phyloP scores from a whole-genome alignment of 1,284 basidiomycete genomes.

The Cutaneotrichosporon cyanovorans region DNA sequence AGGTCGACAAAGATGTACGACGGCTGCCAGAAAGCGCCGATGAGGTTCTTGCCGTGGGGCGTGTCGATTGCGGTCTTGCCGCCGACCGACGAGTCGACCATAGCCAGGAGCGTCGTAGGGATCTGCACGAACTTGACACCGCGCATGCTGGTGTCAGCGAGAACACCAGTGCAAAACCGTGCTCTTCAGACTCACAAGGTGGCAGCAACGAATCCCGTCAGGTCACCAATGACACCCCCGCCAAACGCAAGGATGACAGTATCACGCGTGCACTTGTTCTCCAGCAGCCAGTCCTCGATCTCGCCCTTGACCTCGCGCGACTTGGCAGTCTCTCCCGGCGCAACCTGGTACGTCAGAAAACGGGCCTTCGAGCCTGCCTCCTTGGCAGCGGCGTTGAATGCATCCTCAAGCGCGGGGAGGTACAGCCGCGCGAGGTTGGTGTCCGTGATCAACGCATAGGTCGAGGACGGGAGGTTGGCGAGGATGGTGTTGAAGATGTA shows the following conservation, averaged over 20 bases:
- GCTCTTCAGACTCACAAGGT: constrained; percentile 69
- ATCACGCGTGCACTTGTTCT: constrained; percentile 83
- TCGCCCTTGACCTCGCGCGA: constrained; percentile 83
- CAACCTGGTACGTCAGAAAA: constrained; percentile 70
- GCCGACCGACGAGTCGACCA: constrained; percentile 97
- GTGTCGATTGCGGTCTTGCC: constrained; percentile 99
- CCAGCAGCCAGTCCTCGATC: constrained; percentile 88
- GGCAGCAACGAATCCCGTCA: constrained; percentile 92
- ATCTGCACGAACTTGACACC: constrained; percentile 91
- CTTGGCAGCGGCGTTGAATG: constrained; percentile 55
- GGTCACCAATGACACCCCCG: constrained; percentile 92
- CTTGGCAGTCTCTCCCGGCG: constrained; percentile 90
- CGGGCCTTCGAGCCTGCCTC: constrained; percentile 50
- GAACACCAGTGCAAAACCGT: neutral
- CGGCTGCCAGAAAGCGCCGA: constrained; percentile 98
- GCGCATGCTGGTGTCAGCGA: constrained; percentile 57
- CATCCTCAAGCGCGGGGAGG: constrained; percentile 58
- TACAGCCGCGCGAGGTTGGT: constrained; percentile 76
- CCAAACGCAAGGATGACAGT: constrained; percentile 90
- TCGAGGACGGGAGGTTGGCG: constrained; percentile 66
- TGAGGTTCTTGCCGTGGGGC: constrained; percentile 91
- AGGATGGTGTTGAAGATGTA: constrained; percentile 78
- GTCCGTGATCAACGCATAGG: constrained; percentile 91
- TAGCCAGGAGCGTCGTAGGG: constrained; percentile 90
- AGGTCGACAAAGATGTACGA: constrained; percentile 96